A percentile compares a stretch with the other conserved stretches of the same genome.
Conservation (phyloP, 306 rosid species). For the Prunus davidiana region DNA sequence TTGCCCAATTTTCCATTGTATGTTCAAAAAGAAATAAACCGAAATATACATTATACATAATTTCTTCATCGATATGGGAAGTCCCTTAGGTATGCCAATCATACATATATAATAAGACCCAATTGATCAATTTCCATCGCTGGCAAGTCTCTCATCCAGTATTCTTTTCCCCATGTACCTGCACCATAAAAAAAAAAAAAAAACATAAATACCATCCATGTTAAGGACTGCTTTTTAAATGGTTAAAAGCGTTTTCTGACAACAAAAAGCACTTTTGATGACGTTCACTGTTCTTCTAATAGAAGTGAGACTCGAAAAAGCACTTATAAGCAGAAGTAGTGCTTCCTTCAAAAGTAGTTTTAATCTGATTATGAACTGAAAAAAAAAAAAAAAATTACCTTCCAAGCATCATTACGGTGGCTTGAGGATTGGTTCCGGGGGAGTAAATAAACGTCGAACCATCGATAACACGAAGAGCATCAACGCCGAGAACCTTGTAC, state of each 20-base stretch:
- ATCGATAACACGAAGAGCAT: slow-evolving; percentile 64
- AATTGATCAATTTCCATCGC: slow-evolving; percentile 10
- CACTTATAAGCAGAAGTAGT: too few species aligned
- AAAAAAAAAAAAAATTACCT: slow-evolving; percentile 26
- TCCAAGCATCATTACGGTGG: slow-evolving; percentile 85
- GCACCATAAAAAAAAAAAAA: slow-evolving; percentile 5
- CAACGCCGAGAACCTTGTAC: slow-evolving; percentile 60
- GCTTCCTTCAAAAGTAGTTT: too few species aligned
- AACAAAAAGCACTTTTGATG: too few species aligned
- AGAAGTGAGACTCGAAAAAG: too few species aligned
- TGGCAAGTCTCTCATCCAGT: slow-evolving; percentile 43
- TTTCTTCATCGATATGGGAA: background rate
- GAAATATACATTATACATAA: background rate
- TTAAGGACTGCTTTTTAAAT: too few species aligned
- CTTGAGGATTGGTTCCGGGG: slow-evolving; percentile 87
- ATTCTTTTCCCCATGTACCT: slow-evolving; percentile 81
- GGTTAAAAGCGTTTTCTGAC: too few species aligned
- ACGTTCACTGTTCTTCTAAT: too few species aligned
- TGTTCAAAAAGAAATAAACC: background rate
- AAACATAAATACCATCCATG: background rate
- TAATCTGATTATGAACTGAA: too few species aligned
- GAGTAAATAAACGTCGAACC: slow-evolving; percentile 75
- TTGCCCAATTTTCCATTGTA: background rate
- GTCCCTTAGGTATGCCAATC: background rate
- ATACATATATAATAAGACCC: background rate